These are phyloP conservation scores for Penicillium dipodomyicola DNA, from an alignment of 495 filamentous ascomycete species.

Conservation along the genomic window DNA sequence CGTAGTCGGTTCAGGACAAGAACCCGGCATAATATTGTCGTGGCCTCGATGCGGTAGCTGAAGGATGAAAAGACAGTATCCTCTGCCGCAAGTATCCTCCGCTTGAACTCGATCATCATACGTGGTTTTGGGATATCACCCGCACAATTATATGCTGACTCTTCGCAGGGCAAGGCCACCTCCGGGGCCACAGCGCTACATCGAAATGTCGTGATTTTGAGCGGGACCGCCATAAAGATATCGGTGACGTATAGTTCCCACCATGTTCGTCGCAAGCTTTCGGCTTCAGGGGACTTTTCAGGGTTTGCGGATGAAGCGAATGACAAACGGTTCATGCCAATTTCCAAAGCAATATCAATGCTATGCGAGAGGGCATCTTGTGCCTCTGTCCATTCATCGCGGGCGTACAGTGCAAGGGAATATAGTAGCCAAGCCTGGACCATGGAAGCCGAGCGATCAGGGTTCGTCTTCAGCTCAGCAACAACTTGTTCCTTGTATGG, in stretches of 20 bases:
- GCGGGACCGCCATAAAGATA: constrained; percentile 34
- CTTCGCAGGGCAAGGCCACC: constrained; percentile 42
- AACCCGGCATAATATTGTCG: constrained; percentile 36
- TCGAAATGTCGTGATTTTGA: constrained; percentile 29
- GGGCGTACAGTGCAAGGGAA: constrained; percentile 37
- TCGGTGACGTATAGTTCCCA: constrained; percentile 45
- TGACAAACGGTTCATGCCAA: constrained; percentile 38
- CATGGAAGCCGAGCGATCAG: constrained; percentile 33
- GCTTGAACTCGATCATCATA: constrained; percentile 36
- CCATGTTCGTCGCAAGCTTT: constrained; percentile 43
- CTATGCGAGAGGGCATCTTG: constrained; percentile 31
- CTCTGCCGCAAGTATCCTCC: constrained; percentile 36
- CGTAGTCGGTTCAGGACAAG: constrained; percentile 37
- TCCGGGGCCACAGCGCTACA: constrained; percentile 36
- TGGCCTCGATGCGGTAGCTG: constrained; percentile 46
- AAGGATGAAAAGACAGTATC: constrained; percentile 41
- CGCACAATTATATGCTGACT: constrained; percentile 32
- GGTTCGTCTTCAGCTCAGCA: constrained; percentile 26
- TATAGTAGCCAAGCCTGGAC: constrained; percentile 41
- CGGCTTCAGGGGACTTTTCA: constrained; percentile 34
- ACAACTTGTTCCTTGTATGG: constrained; percentile 28
- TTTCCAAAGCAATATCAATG: constrained; percentile 36
- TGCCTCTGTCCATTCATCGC: constrained; percentile 35
- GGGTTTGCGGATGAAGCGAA: constrained; percentile 30
- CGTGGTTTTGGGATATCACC: constrained; percentile 30